Conservation (phyloP, 2,329 filamentous ascomycete species). For the Neopestalotiopsis sp. region DNA sequence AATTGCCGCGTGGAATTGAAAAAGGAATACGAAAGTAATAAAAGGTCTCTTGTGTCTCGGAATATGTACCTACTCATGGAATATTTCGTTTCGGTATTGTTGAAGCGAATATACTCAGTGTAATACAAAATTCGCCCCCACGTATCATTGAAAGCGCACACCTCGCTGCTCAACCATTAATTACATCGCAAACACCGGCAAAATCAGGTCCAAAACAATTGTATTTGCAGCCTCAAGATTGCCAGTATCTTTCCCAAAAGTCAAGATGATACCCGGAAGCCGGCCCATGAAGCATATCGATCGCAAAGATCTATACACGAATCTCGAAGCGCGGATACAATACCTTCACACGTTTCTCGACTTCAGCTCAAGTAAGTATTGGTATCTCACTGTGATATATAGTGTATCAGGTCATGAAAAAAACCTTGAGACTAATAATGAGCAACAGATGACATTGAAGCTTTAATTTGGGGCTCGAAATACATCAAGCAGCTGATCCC, state of each 20-base stretch:
- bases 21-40: background rate
- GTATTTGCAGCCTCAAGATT: too few relatives aligned
- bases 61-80: background rate
- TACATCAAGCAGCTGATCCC: constrained; percentile 85
- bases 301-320: constrained; percentile 73
- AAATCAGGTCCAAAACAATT: too few relatives aligned
- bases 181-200: too few relatives aligned
- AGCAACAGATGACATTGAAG: constrained; percentile 71
- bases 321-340: constrained; percentile 69
- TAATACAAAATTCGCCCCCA: too few relatives aligned
- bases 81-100: background rate
- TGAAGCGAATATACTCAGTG: too few relatives aligned
- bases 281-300: constrained; percentile 61
- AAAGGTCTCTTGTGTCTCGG: background rate
- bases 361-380: constrained; percentile 73
- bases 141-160: too few relatives aligned
- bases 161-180: too few relatives aligned
- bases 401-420: too few relatives aligned
- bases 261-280: constrained; percentile 10
- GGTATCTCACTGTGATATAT: too few relatives aligned
- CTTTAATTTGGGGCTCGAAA: constrained; percentile 70
- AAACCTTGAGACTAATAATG: constrained; percentile 21
- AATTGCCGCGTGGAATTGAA: background rate
- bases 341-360: constrained; percentile 80
- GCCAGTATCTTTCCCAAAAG: background rate